Evolutionary conservation across 306 rosid species (phyloP), one percentile per base, ranked within the genome.

Genomic region (Ormosia emarginata): DNA sequence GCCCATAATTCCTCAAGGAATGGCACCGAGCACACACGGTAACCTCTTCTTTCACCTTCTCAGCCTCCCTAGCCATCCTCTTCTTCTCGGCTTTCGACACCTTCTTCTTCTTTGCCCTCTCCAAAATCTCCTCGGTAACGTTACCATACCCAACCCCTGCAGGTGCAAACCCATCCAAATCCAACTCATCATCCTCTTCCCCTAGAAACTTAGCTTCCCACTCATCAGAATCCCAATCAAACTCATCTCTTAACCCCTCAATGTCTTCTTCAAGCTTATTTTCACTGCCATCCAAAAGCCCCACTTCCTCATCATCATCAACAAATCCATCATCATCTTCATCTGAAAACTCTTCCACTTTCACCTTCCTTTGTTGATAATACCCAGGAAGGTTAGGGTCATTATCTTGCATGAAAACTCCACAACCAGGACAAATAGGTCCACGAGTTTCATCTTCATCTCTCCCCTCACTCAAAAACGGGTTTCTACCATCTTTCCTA

Each of bases 21-120:
- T 93, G 98, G 36, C 98, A 95, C 80, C 98, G 75, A 46, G 98
- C 98, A 75, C 98, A 93, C 24, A 95, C 93, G 0, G 98, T 91
- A 11, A 87, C 97, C 89, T 91, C 98, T n/a, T 95, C 98, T 80
- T 84, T 91, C 89, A 84, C 91, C 74, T 86, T 93, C 53, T 69
- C 81, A 83, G 89, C 91, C 78, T 95, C 98, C 83, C 94, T 93
- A 29, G 84, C 90, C 86, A 84, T 67, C 84, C 79, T 91, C 88
- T 88, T 95, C 90, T 83, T 95, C 84, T 93, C 94, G 3, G 98
- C 87, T 79, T 93, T 93, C 0, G 98, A 84, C 17, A 91, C 86
- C 82, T 86, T 93, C 89, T 90, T 90, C 87, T 80, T 93, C 92
- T 79, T 86, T n/a, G 74, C 40, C 81, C 81, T 91, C 88, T 91